Conservation (phyloP, 2,329 filamentous ascomycete genomes). For the Metarhizium anisopliae region DNA sequence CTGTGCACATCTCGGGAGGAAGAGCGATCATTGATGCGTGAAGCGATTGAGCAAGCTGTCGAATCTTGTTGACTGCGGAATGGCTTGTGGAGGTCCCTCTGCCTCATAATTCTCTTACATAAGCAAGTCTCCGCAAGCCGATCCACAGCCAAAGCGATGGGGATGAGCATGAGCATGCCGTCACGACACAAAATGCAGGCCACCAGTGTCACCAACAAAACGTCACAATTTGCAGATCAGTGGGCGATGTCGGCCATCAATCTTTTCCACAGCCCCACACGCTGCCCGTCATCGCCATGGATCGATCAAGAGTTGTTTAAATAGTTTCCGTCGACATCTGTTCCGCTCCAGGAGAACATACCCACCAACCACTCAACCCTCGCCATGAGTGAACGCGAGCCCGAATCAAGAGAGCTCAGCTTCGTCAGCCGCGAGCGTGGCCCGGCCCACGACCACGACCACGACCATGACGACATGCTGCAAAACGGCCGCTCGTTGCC, state of each 20-base stretch:
- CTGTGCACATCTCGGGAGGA: not conserved
- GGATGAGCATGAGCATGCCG: fast-evolving
- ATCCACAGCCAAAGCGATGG: too few species aligned
- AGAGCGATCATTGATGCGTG: not conserved
- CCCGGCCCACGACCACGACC: not conserved
- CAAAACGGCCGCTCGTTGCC: conserved; percentile 10
- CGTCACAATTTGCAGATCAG: not conserved
- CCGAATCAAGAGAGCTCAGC: not conserved
- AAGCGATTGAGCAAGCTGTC: too few species aligned
- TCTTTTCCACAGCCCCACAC: not conserved
- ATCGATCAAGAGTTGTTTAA: not conserved
- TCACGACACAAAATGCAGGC: not conserved
- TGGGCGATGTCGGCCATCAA: not conserved
- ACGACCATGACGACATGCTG: not conserved
- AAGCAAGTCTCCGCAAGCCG: too few species aligned
- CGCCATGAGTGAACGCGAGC: not conserved
- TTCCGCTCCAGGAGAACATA: too few species aligned
- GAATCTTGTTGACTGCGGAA: too few species aligned
- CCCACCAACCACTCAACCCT: too few species aligned
- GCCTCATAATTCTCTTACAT: too few species aligned
- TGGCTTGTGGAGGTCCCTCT: too few species aligned
- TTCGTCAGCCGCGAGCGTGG: not conserved
- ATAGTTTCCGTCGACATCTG: too few species aligned
- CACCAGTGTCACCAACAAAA: not conserved
- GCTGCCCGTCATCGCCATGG: not conserved